Conservation (phyloP, 2,329 filamentous ascomycete genomes). For the Escovopsis sp. region DNA sequence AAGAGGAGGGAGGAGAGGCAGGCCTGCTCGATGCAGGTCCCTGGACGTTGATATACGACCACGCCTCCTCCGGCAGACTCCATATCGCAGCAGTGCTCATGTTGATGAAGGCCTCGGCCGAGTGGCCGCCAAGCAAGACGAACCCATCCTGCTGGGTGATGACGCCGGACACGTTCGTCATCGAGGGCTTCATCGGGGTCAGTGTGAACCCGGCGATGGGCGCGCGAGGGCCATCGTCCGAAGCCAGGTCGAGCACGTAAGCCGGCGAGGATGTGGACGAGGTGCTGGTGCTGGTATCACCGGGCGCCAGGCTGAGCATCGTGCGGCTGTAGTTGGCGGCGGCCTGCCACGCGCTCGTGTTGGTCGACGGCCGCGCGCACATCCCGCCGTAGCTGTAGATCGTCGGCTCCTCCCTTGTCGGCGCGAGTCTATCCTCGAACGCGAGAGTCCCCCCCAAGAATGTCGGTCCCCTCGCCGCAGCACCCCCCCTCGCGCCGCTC, state of each 20-base stretch:
- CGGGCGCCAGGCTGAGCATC: conserved; percentile 53
- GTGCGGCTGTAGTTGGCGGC: conserved; percentile 63
- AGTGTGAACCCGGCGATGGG: conserved; percentile 79
- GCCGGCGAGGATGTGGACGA: background rate
- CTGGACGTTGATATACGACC: conserved; percentile 64
- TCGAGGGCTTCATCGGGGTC: conserved; percentile 55
- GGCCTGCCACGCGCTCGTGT: conserved; percentile 43
- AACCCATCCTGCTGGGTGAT: conserved; percentile 63
- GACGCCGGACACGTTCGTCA: conserved; percentile 48
- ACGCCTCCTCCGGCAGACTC: conserved; percentile 70
- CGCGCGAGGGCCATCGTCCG: conserved; percentile 46
- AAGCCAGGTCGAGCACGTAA: conserved; percentile 22
- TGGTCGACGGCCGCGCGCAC: conserved; percentile 45
- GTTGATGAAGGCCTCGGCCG: conserved; percentile 70
- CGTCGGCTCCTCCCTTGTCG: conserved; percentile 34
- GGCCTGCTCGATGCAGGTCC: conserved; percentile 16
- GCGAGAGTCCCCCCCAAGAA: conserved; percentile 43
- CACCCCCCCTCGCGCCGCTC: no score
- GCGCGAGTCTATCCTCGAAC: conserved; percentile 48
- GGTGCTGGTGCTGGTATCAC: conserved; percentile 7
- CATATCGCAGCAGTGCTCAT: conserved; percentile 85
- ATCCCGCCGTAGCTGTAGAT: conserved; percentile 80
- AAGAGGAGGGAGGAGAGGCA: no score
- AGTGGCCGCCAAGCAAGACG: conserved; percentile 75
- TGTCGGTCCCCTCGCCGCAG: conserved; percentile 21